Percentiles rank a stretch among this genome's conserved stretches.
Evolutionary conservation across 768 basidiomycete species (phyloP).

Genomic region (Rhizopogon rudus): DNA sequence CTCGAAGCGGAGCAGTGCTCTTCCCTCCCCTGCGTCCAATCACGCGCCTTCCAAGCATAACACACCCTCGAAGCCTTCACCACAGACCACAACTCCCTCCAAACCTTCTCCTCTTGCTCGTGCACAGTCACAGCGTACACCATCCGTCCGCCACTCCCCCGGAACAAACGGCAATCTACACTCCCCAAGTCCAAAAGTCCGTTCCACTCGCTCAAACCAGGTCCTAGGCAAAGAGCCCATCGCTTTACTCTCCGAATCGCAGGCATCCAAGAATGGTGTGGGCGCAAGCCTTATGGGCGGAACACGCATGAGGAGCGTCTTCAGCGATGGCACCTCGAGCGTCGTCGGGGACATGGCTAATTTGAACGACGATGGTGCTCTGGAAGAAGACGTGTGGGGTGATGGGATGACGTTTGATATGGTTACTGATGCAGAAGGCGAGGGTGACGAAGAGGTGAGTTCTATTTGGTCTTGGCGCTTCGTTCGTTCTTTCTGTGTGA

Average conservation of each 20-base stretch:
- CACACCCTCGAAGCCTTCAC: conserved; percentile 20
- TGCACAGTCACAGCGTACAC: conserved; percentile 14
- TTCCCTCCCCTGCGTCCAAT: conserved; percentile 35
- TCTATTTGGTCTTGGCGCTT: neutral
- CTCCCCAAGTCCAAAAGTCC: neutral
- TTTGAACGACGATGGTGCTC: conserved; percentile 13
- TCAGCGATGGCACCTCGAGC: neutral
- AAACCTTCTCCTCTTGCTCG: conserved; percentile 9
- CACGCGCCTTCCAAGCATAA: conserved; percentile 21
- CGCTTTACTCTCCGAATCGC: conserved; percentile 15
- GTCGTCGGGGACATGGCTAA: conserved; percentile 6
- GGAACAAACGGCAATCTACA: neutral
- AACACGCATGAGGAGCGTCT: neutral
- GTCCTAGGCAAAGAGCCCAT: conserved; percentile 2
- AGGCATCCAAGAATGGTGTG: neutral
- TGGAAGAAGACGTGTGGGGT: conserved; percentile 31
- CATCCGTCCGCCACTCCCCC: conserved; percentile 13
- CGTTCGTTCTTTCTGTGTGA: neutral
- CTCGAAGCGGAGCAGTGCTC: conserved; percentile 18
- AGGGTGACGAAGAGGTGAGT: conserved; percentile 68
- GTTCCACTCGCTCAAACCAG: neutral
- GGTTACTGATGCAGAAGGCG: conserved; percentile 56
- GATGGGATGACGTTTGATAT: conserved; percentile 69
- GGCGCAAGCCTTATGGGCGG: neutral
- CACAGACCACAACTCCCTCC: conserved; percentile 15